Percentiles rank a stretch among this genome's conserved stretches.
Evolutionary conservation across 495 filamentous ascomycete species (phyloP).

Genomic region (Thozetella sp.): DNA sequence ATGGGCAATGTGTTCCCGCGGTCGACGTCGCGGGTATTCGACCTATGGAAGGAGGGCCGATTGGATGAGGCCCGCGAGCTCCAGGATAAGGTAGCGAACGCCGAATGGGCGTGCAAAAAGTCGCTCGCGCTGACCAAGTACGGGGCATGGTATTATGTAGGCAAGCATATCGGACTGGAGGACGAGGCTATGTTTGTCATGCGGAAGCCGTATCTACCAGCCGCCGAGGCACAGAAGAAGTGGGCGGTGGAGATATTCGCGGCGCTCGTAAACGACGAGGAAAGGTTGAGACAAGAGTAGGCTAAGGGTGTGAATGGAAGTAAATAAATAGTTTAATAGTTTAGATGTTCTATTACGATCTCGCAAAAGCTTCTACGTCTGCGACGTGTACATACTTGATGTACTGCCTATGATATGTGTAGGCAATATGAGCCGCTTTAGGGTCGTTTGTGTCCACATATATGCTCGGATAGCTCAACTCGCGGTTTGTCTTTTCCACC

Average conservation of each 20-base stretch:
- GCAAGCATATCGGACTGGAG: background rate
- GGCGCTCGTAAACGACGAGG: background rate
- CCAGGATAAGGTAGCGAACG: background rate
- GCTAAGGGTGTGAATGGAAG: background rate
- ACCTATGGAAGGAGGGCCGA: background rate
- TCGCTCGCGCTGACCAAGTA: constrained; percentile 3
- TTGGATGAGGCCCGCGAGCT: background rate
- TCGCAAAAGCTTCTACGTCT: background rate
- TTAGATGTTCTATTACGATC: background rate
- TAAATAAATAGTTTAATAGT: background rate
- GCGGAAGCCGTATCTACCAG: background rate
- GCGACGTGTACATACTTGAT: background rate
- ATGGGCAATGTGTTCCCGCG: constrained; percentile 1
- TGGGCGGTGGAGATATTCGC: background rate
- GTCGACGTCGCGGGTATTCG: background rate
- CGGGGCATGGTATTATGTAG: background rate
- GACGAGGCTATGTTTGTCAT: background rate
- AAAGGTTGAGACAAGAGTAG: background rate
- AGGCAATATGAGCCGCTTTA: background rate
- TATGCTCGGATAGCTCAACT: background rate
- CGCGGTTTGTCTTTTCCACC: background rate
- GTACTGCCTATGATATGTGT: background rate
- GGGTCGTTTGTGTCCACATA: background rate
- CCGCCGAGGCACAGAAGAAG: background rate
- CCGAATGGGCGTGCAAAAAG: constrained; percentile 1